Evolutionary conservation across 208 protist species (phyloP), one percentile per base, ranked within the genome.

Genomic region (Wallacemonas rigidus): DNA sequence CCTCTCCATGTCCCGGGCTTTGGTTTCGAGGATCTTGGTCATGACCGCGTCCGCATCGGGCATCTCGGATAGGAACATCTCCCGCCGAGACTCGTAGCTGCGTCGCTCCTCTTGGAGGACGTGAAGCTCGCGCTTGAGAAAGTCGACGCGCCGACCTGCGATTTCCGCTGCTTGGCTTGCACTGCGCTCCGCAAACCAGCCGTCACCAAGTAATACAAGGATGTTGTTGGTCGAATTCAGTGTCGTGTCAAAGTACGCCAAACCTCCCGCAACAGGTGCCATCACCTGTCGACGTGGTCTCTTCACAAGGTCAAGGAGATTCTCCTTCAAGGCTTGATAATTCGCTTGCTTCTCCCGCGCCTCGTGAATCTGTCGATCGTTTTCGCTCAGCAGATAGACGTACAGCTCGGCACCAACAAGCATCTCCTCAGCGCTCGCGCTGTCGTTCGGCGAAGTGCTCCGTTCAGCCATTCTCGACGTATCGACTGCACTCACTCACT

Each of bases 151-250:
- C 3, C 91, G 80, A 2, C 64, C 69, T 2, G 80, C 86, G 40
- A 97, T 94, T 38, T 82, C 88, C 12, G 55, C 63, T 55, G 90
- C 89, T 73, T 97, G 93, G 39, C 76, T 71, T 6, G 85, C 90
- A 58, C 90, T 95, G 63, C 93, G 88, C 85, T 96, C 88, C 0
- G 83, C 90, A 65, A 97, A 97, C 89, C 89, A 96, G 63, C 80
- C 72, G 61, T 96, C 93, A 6, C 93, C 93, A 35, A 97, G 84
- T n/a, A 97, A 75, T 44, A 93, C 93, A 7, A 92, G 44, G 67
- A 97, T 82, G 43, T 84, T 91, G 74, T 96, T 97, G 12, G 93
- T 96, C 48, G 82, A 67, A 35, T 82, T 80, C 14, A 97, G 82
- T 50, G 84, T 87, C 3, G 85, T 85, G 39, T 90, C 76, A 75